Percentiles rank a stretch among this genome's conserved stretches.
Evolutionary conservation across 228 moss, liverwort and hornwort genomes (phyloP).

Genomic region (Sphagnum fallax): DNA sequence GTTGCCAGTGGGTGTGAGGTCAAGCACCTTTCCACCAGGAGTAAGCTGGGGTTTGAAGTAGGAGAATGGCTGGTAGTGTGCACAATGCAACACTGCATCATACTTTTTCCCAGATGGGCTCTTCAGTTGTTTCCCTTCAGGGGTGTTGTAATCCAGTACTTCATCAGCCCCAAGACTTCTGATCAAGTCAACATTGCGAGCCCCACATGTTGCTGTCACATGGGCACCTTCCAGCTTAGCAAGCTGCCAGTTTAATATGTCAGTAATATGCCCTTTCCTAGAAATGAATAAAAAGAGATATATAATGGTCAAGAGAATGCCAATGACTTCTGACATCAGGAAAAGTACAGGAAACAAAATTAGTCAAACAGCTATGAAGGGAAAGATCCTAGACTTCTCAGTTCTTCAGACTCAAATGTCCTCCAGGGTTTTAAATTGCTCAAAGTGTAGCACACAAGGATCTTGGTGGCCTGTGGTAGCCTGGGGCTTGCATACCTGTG

Average conservation of each 20-base stretch:
- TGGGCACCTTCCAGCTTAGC: constrained; percentile 45
- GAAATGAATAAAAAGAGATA: no score
- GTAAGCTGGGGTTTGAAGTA: constrained; percentile 36
- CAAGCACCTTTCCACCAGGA: constrained; percentile 21
- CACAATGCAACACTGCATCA: constrained; percentile 30
- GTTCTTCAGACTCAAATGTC: no score
- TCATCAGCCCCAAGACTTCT: constrained; percentile 54
- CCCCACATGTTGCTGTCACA: constrained; percentile 46
- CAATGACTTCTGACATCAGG: no score
- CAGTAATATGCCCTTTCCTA: no score
- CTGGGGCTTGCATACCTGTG: no score
- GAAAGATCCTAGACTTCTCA: no score
- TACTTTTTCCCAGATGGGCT: constrained; percentile 40
- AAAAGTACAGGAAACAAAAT: no score
- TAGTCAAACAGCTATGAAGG: no score
- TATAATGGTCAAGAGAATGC: no score
- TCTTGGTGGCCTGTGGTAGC: no score
- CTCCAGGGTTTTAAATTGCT: no score
- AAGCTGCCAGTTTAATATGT: constrained; percentile 12
- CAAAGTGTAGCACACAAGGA: no score
- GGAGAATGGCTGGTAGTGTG: constrained; percentile 25
- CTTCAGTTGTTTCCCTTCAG: constrained; percentile 16
- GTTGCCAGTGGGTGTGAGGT: constrained; percentile 29
- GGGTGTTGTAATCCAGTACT: constrained; percentile 40
- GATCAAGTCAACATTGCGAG: constrained; percentile 31